Percentiles rank a stretch among this genome's conserved stretches.
These are phyloP conservation scores for Jatropha podagrica DNA, from an alignment of 441 rosid genomes.

Conservation along the genomic window DNA sequence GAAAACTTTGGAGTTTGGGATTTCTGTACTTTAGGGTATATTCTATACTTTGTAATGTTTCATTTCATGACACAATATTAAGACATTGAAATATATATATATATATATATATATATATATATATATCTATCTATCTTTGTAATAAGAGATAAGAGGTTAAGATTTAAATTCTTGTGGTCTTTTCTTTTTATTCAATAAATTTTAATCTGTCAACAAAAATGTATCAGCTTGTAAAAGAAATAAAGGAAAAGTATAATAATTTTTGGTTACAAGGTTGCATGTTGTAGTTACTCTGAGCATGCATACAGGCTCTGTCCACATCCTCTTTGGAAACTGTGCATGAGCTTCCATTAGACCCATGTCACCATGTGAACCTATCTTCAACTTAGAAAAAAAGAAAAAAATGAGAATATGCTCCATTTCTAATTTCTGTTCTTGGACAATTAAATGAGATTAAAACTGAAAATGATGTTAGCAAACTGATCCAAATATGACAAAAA, in stretches of 20 bases:
- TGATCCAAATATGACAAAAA: conserved; percentile 21
- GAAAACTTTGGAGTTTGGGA: conserved; percentile 14
- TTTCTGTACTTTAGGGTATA: not conserved
- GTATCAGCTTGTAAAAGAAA: too few species aligned
- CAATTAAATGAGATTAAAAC: not conserved
- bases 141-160: too few species aligned
- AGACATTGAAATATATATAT: not conserved
- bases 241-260: not conserved
- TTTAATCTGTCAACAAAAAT: too few species aligned
- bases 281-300: conserved; percentile 9
- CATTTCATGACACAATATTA: not conserved
- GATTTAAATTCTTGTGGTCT: too few species aligned
- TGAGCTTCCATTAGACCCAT: conserved; percentile 30
- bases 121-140: too few species aligned
- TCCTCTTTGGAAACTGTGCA: conserved; percentile 33
- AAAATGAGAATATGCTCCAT: conserved; percentile 23
- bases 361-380: conserved; percentile 36
- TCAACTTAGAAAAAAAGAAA: conserved; percentile 5
- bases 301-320: conserved; percentile 26
- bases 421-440: conserved; percentile 11
- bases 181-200: too few species aligned
- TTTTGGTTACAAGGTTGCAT: conserved; percentile 22
- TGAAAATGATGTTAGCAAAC: conserved; percentile 23
- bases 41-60: not conserved
- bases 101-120: too few species aligned